Conservation (phyloP, 148 eudicot genomes). For the Rheum nobile region DNA sequence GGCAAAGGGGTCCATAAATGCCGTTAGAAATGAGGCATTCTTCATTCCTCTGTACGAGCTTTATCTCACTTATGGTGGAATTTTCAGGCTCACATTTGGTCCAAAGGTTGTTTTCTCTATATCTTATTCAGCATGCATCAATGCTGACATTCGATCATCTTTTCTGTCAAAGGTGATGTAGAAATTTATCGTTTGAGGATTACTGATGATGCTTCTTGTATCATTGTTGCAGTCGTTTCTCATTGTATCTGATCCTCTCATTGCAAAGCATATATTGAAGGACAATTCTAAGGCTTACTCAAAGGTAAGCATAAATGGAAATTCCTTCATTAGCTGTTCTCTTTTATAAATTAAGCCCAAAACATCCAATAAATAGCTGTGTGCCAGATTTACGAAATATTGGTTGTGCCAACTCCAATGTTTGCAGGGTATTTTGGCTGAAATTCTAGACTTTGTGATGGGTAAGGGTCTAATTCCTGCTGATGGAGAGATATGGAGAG, state of each 20-base stretch:
- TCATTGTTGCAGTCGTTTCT: conserved; percentile 70
- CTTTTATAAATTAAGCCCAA: neutral
- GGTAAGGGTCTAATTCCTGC: conserved; percentile 99
- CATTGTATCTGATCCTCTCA: conserved; percentile 88
- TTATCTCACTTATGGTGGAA: conserved; percentile 90
- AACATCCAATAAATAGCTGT: neutral
- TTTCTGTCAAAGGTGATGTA: neutral
- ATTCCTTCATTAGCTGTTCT: conserved; percentile 3
- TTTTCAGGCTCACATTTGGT: conserved; percentile 86
- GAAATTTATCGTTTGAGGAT: neutral
- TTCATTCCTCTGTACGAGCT: conserved; percentile 90
- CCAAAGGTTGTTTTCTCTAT: conserved; percentile 60
- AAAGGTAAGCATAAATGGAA: conserved; percentile 39
- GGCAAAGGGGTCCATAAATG: conserved; percentile 68
- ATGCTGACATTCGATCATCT: conserved; percentile 1
- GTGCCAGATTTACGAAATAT: neutral
- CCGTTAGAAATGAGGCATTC: conserved; percentile 72
- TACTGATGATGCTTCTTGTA: neutral
- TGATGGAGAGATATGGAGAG: conserved; percentile 97
- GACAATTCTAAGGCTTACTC: conserved; percentile 88
- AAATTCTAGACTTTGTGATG: conserved; percentile 96
- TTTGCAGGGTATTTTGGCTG: conserved; percentile 77
- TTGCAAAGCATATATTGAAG: conserved; percentile 78
- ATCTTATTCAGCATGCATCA: neutral
- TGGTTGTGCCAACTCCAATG: conserved; percentile 2